These are phyloP conservation scores for Colletotrichum musicola DNA, from an alignment of 2,329 filamentous ascomycete species.

Conservation along the genomic window DNA sequence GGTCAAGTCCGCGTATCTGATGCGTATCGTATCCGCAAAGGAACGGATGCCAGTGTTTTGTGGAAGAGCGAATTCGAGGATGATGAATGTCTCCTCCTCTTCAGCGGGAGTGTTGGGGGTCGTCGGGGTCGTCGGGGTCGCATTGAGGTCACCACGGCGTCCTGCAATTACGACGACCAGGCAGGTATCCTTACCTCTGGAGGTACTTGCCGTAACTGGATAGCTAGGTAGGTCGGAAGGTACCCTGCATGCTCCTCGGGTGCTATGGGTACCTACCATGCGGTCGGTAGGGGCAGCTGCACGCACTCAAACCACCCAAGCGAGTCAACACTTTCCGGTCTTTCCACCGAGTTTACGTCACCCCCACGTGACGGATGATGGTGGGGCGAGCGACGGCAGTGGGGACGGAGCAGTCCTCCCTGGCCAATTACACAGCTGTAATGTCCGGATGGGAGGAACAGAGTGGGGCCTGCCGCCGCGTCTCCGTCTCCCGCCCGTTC, in stretches of 20 bases:
- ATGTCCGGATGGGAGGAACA: background rate
- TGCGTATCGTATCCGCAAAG: conserved; percentile 2
- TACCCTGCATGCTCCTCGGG: too few relatives aligned
- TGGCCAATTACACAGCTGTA: background rate
- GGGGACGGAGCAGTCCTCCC: background rate
- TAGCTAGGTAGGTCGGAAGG: too few relatives aligned
- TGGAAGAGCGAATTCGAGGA: conserved; percentile 4
- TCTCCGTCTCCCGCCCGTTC: background rate
- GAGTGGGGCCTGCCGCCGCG: background rate
- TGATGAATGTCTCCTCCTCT: conserved; percentile 1
- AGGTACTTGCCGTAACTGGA: too few relatives aligned
- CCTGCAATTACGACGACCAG: background rate
- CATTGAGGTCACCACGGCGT: conserved; percentile 9
- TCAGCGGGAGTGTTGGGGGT: background rate
- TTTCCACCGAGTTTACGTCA: conserved; percentile 32
- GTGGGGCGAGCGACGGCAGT: background rate
- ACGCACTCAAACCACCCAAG: background rate
- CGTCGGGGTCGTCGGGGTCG: conserved; percentile 14
- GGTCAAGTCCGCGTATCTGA: conserved; percentile 31
- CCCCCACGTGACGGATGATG: conserved; percentile 29
- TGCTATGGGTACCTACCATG: too few relatives aligned
- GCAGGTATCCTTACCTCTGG: too few relatives aligned
- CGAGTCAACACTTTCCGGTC: conserved; percentile 12
- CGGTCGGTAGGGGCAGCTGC: background rate
- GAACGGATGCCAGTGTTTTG: background rate